Base-by-base conservation (phyloP, 805 yeast species). In the Saturnispora kantuleensis region DNA sequence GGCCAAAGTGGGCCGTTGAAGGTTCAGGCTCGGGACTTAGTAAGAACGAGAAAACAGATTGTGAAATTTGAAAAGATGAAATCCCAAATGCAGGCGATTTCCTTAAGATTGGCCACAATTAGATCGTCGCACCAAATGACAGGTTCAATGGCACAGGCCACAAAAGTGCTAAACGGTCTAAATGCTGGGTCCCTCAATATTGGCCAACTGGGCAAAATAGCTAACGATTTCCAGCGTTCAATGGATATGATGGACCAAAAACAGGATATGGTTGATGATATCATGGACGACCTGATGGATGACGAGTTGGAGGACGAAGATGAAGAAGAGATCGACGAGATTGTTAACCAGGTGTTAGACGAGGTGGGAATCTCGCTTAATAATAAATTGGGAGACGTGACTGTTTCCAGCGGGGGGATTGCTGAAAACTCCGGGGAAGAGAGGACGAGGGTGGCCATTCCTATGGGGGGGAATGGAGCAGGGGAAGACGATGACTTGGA, bases 201-300 rank as follows among this genome's bases (percentile, higher is more conserved):
- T 50, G 96, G 96, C 1, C 94, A 85, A 53, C 67, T 93, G 49
- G 82, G 86, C 46, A 75, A 82, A 49, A 93, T 93, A 16, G 87
- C 97, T 2, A 89, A 86, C 84, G 97, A 93, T 56, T 93, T 93
- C 63, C 95, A 93, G 57, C 79, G 77, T 56, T 95, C 90, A 58
- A 86, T 84, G 63, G 98, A 94, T 59, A 68, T 94, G 55, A 93
- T 93, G 97, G 97, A 90, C 63, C 98, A 93, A 66, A 81, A 95
- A 57, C 97, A 94, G 63, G 99, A 94, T 62, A 86, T 94, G 77
- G 93, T 93, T 84, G 98, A 93, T 60, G 98, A 93, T 60, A 94
- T 96, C 15, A 82, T 93, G 55, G 99, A 93, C 59, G 96, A 90
- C 61, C 84, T 93, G 15, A 87, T 93, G 93, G 95, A 83, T 44